A percentile compares a stretch with the other conserved stretches of the same genome.
Conservation (phyloP, 2,329 filamentous ascomycete species). For the Didymella keratinophila region DNA sequence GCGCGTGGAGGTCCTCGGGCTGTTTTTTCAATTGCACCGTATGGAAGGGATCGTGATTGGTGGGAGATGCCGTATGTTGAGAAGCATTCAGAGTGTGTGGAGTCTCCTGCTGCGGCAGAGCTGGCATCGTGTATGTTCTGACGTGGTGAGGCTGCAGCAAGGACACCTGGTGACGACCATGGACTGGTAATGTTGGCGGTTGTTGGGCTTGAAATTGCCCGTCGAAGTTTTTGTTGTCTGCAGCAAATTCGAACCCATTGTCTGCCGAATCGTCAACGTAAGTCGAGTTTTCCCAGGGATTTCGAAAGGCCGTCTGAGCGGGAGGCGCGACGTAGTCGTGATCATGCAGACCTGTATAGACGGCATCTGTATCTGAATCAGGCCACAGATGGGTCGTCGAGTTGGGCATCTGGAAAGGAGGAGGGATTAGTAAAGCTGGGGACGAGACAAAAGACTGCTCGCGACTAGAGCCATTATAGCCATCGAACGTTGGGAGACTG, state of each 20-base stretch:
- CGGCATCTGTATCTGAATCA: not conserved
- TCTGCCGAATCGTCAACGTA: not conserved
- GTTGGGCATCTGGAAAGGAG: not conserved
- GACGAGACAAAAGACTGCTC: not conserved
- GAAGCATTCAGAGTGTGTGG: not conserved
- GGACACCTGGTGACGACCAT: not conserved
- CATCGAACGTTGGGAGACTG: not conserved
- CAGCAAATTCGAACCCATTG: not conserved
- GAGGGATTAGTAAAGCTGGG: not conserved
- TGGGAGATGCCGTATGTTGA: not conserved
- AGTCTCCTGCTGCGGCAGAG: not conserved
- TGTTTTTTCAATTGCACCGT: not conserved
- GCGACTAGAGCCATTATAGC: slow-evolving; percentile 1
- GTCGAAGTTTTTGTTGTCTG: not conserved
- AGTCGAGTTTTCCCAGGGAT: not conserved
- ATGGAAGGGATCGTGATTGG: not conserved
- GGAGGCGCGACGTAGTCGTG: not conserved
- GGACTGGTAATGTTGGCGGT: not conserved
- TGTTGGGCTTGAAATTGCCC: not conserved
- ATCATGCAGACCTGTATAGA: not conserved
- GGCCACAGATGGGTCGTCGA: not conserved
- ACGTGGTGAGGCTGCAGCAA: not conserved
- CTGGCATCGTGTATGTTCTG: not conserved
- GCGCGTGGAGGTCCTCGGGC: not conserved
- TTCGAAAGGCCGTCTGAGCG: slow-evolving; percentile 4